Base-by-base conservation (phyloP, 176 grass and related monocot genomes). In the Elymus sibiricus region DNA sequence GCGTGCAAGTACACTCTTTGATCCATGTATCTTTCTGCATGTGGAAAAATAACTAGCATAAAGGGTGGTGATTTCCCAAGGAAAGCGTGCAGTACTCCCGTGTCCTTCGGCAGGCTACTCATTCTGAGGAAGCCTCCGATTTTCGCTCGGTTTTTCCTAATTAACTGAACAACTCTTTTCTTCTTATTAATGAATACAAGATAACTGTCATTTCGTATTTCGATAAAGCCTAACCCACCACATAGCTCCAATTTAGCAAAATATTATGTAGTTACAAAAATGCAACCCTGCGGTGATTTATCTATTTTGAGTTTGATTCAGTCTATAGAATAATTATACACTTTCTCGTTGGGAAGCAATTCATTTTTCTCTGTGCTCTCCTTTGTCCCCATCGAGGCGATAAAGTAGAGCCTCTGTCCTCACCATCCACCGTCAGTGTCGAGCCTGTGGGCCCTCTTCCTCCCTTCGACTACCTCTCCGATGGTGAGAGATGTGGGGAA, bases 1-100 rank as follows among this genome's bases (percentile, higher is more conserved):
- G 81, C 55, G 53, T 79, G 62, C 64, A n/a, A n/a, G n/a, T n/a
- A n/a, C n/a, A 89, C 51, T 42, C 53, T 34, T 71, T 53, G 64
- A 90, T 82, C 69, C 29, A 56, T 21, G 51, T 21, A 78, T 46
- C 79, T 72, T 42, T 78, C 64, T 79, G 14, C 74, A 59, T 37
- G 55, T 79, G 56, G 44, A 81, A 79, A 78, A 86, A 37, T 56
- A 2, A 73, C 51, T 56, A 56, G 60, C 44, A 79, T 55, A 86
- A 78, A 75, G 43, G 70, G 43, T 19, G 1, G 19, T 44, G 14
- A 25, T 42, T 86, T 90, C 71, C 56, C 39, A 64, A 64, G 29
- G 74, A 60, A 70, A 83, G 15, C 64, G 27, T 63, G n/a, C 40
- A 39, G 40, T 71, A 19, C 64, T 79, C 71, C 51, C 65, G 24